Evolutionary conservation across 2,329 filamentous ascomycete genomes (phyloP).

Genomic region (Fusarium succisae): DNA sequence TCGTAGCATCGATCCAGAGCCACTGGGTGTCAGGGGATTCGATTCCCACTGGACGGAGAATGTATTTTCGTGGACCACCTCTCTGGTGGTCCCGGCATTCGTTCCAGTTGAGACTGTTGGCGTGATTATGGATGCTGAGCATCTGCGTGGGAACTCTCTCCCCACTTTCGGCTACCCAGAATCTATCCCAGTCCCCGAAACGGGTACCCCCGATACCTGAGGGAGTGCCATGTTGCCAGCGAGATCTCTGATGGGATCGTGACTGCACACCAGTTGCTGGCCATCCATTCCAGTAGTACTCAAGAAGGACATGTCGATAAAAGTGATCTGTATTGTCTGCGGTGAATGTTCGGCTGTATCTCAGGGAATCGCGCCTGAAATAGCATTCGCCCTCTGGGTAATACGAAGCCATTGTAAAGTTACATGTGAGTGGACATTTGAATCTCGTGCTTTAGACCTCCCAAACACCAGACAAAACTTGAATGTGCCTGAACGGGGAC

Average conservation of each 20-base stretch:
- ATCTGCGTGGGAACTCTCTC: neutral
- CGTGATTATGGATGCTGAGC: neutral
- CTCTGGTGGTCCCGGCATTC: neutral
- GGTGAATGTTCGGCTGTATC: neutral
- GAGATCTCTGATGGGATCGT: neutral
- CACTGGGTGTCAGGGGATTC: neutral
- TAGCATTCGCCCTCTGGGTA: slow-evolving; percentile 26
- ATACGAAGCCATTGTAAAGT: neutral
- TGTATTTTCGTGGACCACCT: neutral
- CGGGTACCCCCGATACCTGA: fast-evolving
- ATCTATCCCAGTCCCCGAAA: neutral
- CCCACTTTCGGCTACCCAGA: neutral
- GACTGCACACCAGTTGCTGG: neutral
- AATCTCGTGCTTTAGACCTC: too few relatives aligned
- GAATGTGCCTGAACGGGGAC: too few relatives aligned
- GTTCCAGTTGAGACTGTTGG: slow-evolving; percentile 14
- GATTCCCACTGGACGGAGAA: neutral
- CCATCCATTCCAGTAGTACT: slow-evolving; percentile 17
- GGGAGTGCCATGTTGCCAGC: neutral
- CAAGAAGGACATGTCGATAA: neutral
- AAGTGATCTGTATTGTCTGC: neutral
- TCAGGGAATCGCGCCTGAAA: neutral
- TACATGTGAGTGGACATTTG: too few relatives aligned
- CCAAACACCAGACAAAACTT: too few relatives aligned
- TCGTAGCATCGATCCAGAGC: slow-evolving; percentile 14